phyloP scores from a whole-genome alignment of 2,329 filamentous ascomycete genomes.

The Sclerotiophoma versabilis region DNA sequence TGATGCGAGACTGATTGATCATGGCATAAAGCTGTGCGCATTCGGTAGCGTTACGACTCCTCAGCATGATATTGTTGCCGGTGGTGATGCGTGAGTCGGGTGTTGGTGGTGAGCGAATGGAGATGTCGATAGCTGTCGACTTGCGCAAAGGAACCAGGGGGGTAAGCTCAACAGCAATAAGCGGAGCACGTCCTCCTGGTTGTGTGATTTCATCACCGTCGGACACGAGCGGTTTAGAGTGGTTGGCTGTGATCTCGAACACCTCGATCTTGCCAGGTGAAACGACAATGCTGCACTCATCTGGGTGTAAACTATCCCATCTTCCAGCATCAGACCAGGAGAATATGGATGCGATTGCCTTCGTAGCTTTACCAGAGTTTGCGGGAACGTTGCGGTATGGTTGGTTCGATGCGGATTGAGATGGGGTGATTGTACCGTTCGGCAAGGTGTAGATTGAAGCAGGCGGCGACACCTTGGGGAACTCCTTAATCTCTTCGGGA shows the following conservation, averaged over 20 bases:
- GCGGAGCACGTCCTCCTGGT: constrained; percentile 53
- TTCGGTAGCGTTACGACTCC: constrained; percentile 76
- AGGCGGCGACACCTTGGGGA: constrained; percentile 55
- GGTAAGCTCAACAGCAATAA: constrained; percentile 82
- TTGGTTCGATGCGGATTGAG: constrained; percentile 81
- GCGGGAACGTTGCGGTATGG: constrained; percentile 65
- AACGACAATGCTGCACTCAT: constrained; percentile 69
- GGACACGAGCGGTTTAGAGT: constrained; percentile 51
- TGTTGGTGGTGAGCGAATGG: constrained; percentile 86
- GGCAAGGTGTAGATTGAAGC: constrained; percentile 48
- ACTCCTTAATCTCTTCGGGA: constrained; percentile 36
- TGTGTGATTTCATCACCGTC: constrained; percentile 51
- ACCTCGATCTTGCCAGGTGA: constrained; percentile 71
- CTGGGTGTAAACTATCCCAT: constrained; percentile 67
- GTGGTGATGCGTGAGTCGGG: constrained; percentile 73
- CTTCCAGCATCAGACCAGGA: constrained; percentile 66
- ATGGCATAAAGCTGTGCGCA: constrained; percentile 83
- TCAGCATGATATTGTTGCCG: constrained; percentile 85
- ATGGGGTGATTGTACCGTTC: constrained; percentile 71
- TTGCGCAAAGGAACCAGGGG: constrained; percentile 88
- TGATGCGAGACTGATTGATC: constrained; percentile 87
- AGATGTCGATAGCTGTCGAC: constrained; percentile 91
- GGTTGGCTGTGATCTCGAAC: constrained; percentile 62
- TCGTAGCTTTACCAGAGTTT: constrained; percentile 59
- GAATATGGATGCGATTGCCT: constrained; percentile 66